Percentiles rank a stretch among this genome's conserved stretches.
Evolutionary conservation across 805 yeast species (phyloP).

Genomic region (Saccharomycopsis javanensis): DNA sequence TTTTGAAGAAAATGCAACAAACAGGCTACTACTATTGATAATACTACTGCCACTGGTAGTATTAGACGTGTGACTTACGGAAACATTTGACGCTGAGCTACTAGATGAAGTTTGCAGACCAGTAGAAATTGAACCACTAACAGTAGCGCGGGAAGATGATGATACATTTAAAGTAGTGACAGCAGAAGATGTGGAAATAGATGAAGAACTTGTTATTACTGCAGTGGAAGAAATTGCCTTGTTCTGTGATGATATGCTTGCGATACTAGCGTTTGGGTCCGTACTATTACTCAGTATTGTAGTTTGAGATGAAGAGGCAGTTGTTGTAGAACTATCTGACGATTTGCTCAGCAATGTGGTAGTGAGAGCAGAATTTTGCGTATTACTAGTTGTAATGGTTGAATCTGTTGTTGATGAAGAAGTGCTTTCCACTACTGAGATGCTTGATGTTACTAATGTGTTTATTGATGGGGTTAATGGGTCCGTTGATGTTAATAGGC

Average conservation of each 20-base stretch:
- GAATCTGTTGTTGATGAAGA: background rate
- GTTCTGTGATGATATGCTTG: too few relatives aligned
- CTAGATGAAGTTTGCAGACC: background rate
- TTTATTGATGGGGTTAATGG: background rate
- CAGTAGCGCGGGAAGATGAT: background rate
- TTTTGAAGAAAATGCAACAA: too few relatives aligned
- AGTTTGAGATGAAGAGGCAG: background rate
- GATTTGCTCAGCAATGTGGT: background rate
- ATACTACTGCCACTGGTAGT: background rate
- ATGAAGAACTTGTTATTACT: background rate
- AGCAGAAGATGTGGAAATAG: background rate
- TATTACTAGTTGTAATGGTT: background rate
- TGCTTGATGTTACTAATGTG: background rate
- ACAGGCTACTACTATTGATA: background rate
- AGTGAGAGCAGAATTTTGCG: background rate
- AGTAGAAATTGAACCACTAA: background rate
- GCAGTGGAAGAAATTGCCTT: background rate
- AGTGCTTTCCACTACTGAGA: background rate
- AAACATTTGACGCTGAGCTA: background rate
- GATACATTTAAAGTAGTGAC: background rate
- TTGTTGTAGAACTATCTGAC: background rate
- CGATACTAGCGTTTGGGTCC: too few relatives aligned
- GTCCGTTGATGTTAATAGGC: background rate
- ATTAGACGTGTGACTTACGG: background rate
- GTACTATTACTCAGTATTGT: background rate